A percentile compares a stretch with the other conserved stretches of the same genome.
Evolutionary conservation across 371 early-diverging fungal species (phyloP).

Genomic region (Mortierella polycephala): DNA sequence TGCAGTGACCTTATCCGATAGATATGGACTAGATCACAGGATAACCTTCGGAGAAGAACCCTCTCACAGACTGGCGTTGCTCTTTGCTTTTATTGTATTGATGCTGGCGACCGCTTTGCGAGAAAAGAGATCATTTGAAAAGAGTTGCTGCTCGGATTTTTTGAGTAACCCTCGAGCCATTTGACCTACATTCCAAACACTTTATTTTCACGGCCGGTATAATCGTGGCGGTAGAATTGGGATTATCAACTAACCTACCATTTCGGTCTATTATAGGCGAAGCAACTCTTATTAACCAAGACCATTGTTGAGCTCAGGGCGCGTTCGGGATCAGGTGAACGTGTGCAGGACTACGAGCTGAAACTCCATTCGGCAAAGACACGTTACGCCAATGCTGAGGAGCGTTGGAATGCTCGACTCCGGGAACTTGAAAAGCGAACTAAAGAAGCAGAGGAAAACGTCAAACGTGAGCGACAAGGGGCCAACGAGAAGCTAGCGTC

Average conservation of each 20-base stretch:
- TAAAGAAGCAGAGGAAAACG: constrained; percentile 45
- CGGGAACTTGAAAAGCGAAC: constrained; percentile 50
- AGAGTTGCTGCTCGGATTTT: constrained; percentile 50
- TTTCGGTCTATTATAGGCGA: constrained; percentile 15
- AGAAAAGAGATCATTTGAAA: constrained; percentile 40
- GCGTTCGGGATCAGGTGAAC: constrained; percentile 18
- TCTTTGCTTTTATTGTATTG: not conserved
- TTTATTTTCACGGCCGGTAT: not conserved
- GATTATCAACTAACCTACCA: too few species aligned
- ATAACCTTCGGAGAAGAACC: constrained; percentile 50
- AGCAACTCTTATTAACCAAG: constrained; percentile 12
- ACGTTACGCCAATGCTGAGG: constrained; percentile 26
- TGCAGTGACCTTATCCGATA: constrained; percentile 50
- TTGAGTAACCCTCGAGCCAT: constrained; percentile 53
- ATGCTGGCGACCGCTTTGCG: too few species aligned
- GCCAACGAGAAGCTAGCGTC: constrained; percentile 42
- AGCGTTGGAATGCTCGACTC: constrained; percentile 48
- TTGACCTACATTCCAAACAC: constrained; percentile 38
- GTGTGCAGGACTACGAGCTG: constrained; percentile 25
- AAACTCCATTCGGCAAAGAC: constrained; percentile 38
- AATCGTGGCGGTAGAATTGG: not conserved
- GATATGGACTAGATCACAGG: constrained; percentile 51
- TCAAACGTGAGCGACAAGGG: constrained; percentile 42
- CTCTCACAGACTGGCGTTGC: not conserved
- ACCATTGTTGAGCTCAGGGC: constrained; percentile 28